Base-by-base conservation (phyloP, 2,329 filamentous ascomycete species). In the Fonsecaea pedrosoi region DNA sequence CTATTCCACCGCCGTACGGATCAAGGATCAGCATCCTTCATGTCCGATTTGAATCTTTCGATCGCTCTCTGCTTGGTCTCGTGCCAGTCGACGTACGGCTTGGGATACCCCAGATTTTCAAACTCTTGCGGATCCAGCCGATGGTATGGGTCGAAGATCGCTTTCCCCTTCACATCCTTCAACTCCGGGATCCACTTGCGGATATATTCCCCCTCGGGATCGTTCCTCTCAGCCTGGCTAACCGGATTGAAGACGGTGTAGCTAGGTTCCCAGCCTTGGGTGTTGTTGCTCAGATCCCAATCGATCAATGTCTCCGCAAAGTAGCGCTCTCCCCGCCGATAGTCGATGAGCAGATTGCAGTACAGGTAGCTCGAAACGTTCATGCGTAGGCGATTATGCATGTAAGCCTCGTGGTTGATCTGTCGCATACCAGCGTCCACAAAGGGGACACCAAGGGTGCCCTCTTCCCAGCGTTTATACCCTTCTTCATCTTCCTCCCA, bases 171-270 rank as follows among this genome's bases (percentile, higher is more conserved):
- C 2, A 92, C 78, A 0, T 76, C 82, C 38, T 77, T 81, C 68
- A 95, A 78, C 78, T 95, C 91, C 0, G 87, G 87, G 2, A 94
- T 81, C 91, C 91, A 94, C 71, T 86, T 87, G 56, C 89, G 83
- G 66, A 94, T 94, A 62, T 71, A 94, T 18, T 86, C 85, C 0
- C 91, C 92, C 0, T 88, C 81, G 0, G 84, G 80, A 75, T 95
- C 92, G 72, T 93, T 94, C 79, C 89, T 92, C 82, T 93, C 90
- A 68, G 88, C 90, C 80, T 94, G 91, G 18, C 90, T 78, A 61
- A 90, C 77, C 1, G 91, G 91, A 73, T 94, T 94, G 79, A 95
- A 94, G 58, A 94, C 82, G 0, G 83, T 84, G 64, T 83, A 85
- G 21, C 75, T 78, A 1, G 83, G 83, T 73, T 85, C 81, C 83